Conservation (phyloP, 495 filamentous ascomycete species). For the Chaetomium tenue region DNA sequence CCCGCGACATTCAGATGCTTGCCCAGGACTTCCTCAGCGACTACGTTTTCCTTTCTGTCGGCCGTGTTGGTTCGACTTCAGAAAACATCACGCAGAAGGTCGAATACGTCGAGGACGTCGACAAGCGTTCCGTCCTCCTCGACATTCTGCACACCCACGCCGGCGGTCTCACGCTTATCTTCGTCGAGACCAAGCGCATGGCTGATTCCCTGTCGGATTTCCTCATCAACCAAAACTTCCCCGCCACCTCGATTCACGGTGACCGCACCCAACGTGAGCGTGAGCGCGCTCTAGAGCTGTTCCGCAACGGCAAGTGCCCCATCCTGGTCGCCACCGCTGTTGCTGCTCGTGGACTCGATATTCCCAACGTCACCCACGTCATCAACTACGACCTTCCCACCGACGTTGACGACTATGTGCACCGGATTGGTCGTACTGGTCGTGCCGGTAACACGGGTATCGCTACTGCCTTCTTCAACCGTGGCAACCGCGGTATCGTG, state of each 20-base stretch:
- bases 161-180: constrained; percentile 89
- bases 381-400: constrained; percentile 99
- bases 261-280: constrained; percentile 98
- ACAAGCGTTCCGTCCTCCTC: constrained; percentile 96
- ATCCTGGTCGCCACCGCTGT: constrained; percentile 97
- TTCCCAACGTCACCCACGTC: constrained; percentile 97
- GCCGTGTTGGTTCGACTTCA: constrained; percentile 98
- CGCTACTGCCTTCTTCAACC: constrained; percentile 99
- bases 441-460: constrained; percentile 99
- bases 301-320: constrained; percentile 91
- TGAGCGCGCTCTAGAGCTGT: constrained; percentile 95
- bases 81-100: constrained; percentile 99
- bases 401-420: constrained; percentile 98
- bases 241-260: constrained; percentile 97
- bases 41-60: constrained; percentile 97
- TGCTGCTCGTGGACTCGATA: constrained; percentile 92
- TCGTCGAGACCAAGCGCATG: constrained; percentile 99
- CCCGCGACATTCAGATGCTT: constrained; percentile 97
- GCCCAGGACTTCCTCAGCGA: constrained; percentile 97
- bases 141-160: constrained; percentile 96
- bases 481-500: constrained; percentile 95
- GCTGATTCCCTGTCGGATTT: constrained; percentile 96
- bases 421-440: constrained; percentile 99
- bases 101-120: constrained; percentile 93
- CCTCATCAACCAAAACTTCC: constrained; percentile 96